These are phyloP conservation scores for Neoscytalidium dimidiatum DNA, from an alignment of 2,329 filamentous ascomycete genomes.

Conservation along the genomic window DNA sequence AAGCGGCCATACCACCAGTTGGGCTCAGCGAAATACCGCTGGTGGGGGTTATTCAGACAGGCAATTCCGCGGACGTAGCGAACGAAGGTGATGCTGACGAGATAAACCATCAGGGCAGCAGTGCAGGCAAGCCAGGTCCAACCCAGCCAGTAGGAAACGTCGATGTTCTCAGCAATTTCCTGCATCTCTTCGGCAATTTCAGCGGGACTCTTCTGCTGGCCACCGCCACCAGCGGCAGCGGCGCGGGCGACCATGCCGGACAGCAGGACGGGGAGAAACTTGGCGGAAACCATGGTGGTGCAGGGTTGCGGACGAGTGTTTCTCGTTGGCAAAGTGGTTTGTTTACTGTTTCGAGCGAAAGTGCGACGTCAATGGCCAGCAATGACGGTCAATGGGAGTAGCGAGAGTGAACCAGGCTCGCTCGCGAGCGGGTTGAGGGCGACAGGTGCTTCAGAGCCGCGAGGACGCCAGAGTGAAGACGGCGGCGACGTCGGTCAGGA, in stretches of 20 bases:
- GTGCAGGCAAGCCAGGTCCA: slow-evolving; percentile 62
- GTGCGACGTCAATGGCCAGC: slow-evolving; percentile 16
- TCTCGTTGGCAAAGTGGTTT: background rate
- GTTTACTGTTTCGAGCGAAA: slow-evolving; percentile 7
- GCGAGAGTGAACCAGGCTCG: slow-evolving; percentile 13
- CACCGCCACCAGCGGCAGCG: background rate
- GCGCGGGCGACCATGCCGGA: slow-evolving; percentile 6
- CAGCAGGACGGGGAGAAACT: background rate
- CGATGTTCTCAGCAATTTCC: slow-evolving; percentile 28
- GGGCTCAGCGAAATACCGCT: slow-evolving; percentile 73
- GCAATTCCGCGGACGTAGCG: slow-evolving; percentile 73
- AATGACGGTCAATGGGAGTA: slow-evolving; percentile 10
- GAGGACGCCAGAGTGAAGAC: background rate
- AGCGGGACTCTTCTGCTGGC: background rate
- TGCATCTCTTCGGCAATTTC: slow-evolving; percentile 7
- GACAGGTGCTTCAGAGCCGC: background rate
- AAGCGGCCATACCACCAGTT: slow-evolving; percentile 51
- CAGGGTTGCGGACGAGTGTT: background rate
- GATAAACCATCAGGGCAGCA: slow-evolving; percentile 66
- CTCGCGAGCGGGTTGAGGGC: slow-evolving; percentile 9
- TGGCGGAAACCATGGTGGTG: slow-evolving; percentile 9
- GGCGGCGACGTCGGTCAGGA: background rate
- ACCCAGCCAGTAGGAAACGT: slow-evolving; percentile 39
- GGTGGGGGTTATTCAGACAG: slow-evolving; percentile 75
- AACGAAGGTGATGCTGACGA: slow-evolving; percentile 60